These are phyloP conservation scores for Neoarthrinium moseri DNA, from an alignment of 2,329 filamentous ascomycete genomes.

Conservation along the genomic window DNA sequence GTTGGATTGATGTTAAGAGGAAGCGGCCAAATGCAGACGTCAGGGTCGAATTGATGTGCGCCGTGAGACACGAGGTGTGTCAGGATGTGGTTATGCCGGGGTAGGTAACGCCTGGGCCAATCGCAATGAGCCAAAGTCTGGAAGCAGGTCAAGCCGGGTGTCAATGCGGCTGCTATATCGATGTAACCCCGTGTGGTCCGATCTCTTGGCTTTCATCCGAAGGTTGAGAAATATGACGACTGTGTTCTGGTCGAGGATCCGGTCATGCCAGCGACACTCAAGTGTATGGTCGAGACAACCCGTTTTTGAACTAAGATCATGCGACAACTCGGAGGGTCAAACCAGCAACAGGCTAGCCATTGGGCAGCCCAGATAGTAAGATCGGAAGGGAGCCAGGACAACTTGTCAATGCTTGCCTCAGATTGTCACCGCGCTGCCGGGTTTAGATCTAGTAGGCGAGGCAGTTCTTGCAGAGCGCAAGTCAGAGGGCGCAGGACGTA, in stretches of 20 bases:
- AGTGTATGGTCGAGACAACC: neutral
- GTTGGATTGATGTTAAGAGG: no score
- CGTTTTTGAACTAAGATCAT: neutral
- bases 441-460: neutral
- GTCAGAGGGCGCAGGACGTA: neutral
- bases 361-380: neutral
- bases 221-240: neutral
- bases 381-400: no score
- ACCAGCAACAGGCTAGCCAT: neutral
- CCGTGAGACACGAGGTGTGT: slow-evolving; percentile 7
- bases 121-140: neutral
- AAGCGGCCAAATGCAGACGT: neutral
- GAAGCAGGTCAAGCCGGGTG: slow-evolving; percentile 6
- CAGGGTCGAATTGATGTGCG: neutral
- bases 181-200: neutral
- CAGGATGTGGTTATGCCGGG: slow-evolving; percentile 6
- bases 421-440: no score
- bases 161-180: slow-evolving; percentile 7
- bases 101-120: neutral
- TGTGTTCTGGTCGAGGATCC: neutral
- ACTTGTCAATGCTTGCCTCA: no score
- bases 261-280: neutral
- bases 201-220: slow-evolving; percentile 1
- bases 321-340: neutral
- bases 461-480: neutral